Evolutionary conservation across 208 protist genomes (phyloP), one percentile per base, ranked within the genome.

Genomic region (Leishmania turanica): DNA sequence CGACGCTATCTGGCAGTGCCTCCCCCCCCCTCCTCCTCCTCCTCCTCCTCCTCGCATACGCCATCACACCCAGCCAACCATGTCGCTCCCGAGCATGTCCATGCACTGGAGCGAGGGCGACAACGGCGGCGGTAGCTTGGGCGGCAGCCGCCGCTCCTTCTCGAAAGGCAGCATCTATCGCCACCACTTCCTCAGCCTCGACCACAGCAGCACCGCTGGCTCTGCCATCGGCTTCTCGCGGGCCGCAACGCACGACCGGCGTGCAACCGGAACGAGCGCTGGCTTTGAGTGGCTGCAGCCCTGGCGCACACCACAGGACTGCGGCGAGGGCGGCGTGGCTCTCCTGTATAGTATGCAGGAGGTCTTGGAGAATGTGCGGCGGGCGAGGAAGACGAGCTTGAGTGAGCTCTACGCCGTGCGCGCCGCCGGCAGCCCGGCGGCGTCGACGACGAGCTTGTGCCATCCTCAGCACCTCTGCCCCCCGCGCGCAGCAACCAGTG

Each of bases 231-330:
- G 21, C 53, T 7, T 21, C 73, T 8, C 40, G 54, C 76, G 62
- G 19, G 62, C 47, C 49, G 40, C 60, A 7, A 60, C 64, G 31
- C 49, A 17, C 53, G 15, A 5, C 49, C 53, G 34, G n/a, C 68
- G 21, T 58, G 56, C 80, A 27, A 1, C n/a, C 62, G 27, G 45
- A 6, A n/a, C 56, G 24, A 78, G n/a, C 24, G 75, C 51, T 54
- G 31, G 19, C 24, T 68, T 85, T 17, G 82, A 72, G 5, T 89
- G 86, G 89, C 75, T 95, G 3, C 45, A 84, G 83, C 84, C 87
- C 49, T 95, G 91, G 91, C 89, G 89, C 68, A 87, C 84, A 9
- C 77, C 87, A 45, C 66, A 83, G 62, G 88, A 88, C 60, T 87
- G 85, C 51, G 82, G 81, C 17, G 79, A 70, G 3, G 89, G 91